Evolutionary conservation across 1,284 basidiomycete genomes (phyloP).

Genomic region (Leccinum pseudoinsigne): DNA sequence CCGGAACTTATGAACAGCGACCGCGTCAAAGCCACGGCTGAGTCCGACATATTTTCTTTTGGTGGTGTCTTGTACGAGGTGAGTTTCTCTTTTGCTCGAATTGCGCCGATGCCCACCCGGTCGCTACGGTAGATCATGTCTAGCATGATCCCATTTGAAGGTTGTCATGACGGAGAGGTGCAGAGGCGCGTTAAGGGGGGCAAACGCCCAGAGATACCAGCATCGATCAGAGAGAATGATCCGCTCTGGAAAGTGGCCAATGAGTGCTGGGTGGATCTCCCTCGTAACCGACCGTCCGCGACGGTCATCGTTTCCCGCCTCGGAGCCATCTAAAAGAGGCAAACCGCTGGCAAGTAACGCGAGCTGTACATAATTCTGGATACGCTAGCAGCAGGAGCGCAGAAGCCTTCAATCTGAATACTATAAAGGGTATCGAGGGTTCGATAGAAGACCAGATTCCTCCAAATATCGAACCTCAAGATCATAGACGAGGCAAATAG

Average conservation of each 20-base stretch:
- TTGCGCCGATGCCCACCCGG: neutral
- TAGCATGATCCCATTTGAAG: constrained; percentile 25
- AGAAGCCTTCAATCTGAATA: neutral
- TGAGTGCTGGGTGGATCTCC: constrained; percentile 13
- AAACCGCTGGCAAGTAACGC: neutral
- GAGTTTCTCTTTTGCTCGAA: neutral
- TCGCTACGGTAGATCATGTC: constrained; percentile 24
- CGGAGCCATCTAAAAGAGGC: too few relatives aligned
- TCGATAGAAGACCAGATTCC: neutral
- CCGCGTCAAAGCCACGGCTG: constrained; percentile 15
- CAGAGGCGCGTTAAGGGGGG: neutral
- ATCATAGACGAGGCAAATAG: neutral
- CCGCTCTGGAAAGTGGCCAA: constrained; percentile 17
- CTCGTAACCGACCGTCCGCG: constrained; percentile 20
- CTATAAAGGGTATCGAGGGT: neutral
- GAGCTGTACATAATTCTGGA: neutral
- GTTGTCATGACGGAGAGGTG: neutral
- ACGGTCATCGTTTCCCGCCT: constrained; percentile 5
- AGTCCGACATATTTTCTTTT: constrained; percentile 31
- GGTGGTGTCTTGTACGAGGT: constrained; percentile 36
- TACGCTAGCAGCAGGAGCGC: neutral
- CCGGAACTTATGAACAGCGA: constrained; percentile 26
- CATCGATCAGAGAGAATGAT: constrained; percentile 8
- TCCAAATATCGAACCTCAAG: neutral
- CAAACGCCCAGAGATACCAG: constrained; percentile 12